phyloP scores from a whole-genome alignment of 2,329 filamentous ascomycete genomes.

The Fusarium bactridioides region DNA sequence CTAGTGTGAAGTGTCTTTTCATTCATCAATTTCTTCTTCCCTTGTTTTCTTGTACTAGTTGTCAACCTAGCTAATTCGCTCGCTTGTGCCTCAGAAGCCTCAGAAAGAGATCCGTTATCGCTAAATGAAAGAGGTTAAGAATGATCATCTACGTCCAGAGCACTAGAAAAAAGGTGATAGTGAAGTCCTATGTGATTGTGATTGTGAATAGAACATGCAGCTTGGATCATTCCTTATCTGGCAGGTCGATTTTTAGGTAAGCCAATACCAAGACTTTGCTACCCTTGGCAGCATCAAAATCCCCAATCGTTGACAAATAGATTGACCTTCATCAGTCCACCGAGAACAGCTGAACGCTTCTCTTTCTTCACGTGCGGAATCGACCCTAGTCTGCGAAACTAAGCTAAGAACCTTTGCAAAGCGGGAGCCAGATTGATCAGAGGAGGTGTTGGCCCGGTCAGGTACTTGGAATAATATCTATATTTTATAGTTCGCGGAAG shows the following conservation, averaged over 20 bases:
- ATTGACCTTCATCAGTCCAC: background rate
- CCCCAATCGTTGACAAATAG: background rate
- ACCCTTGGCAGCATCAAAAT: background rate
- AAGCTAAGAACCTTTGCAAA: background rate
- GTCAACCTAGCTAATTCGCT: fast-evolving
- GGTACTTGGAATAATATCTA: fast-evolving
- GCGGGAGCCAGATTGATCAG: too few relatives aligned
- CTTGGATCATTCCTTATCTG: background rate
- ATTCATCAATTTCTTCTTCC: fast-evolving
- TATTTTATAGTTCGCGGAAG: too few relatives aligned
- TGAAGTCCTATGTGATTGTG: background rate
- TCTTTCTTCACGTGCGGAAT: background rate
- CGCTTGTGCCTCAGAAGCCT: fast-evolving
- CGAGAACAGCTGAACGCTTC: background rate
- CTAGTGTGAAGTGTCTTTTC: fast-evolving
- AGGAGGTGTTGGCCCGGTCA: too few relatives aligned
- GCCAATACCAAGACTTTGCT: background rate
- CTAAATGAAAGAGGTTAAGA: fast-evolving
- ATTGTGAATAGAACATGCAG: background rate
- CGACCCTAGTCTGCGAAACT: background rate
- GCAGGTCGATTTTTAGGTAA: background rate
- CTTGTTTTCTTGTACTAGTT: fast-evolving
- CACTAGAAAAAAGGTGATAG: fast-evolving
- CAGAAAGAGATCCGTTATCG: fast-evolving
- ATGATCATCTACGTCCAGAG: fast-evolving